Base-by-base conservation (phyloP, 768 basidiomycete species). In the Imleria badia region DNA sequence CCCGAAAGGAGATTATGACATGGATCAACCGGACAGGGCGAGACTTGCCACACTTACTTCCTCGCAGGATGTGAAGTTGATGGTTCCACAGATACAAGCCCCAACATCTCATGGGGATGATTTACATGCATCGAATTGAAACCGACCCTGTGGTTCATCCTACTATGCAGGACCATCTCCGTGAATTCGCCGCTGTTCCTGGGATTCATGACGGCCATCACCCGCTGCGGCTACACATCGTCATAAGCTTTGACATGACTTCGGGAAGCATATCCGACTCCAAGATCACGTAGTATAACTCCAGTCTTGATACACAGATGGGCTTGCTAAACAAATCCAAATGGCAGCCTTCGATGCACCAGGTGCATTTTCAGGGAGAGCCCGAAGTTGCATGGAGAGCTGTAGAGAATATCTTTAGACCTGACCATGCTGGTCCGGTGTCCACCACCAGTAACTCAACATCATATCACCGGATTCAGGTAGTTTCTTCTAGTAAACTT, bases 111-210 rank as follows among this genome's bases (percentile, higher is more conserved):
- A n/a, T 51, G n/a, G 52, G 63, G 26, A 29, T 62, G 15, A 57
- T 55, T 30, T 63, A 63, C 52, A 55, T 58, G 47, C 60, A 63
- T 36, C 52, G 63, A 20, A 35, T 55, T 12, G 63, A 62, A 54
- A 65, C 50, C 4, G 42, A 63, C 12, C 63, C 62, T 11, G 9
- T 6, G 1, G 22, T 36, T 15, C 50, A 62, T 29, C 42, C 34
- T 17, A 45, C 34, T 17, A 45, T 62, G 19, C 12, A 11, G 1
- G 2, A 10, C 6, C 55, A 63, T 39, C 50, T 65, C 22, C 5
- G 11, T 3, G 63, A 54, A 22, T 30, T 63, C 10, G 6, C 20
- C 5, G 1, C 7, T 5, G 11, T 45, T 15, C 29, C 15, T 30
- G 9, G 19, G 10, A 36, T 52, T 15, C 2, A 19, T 20, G 5